Percentiles rank a stretch among this genome's conserved stretches.
Evolutionary conservation across 1,284 basidiomycete genomes (phyloP).

Genomic region (Ceratorhiza oryzae-sativae): DNA sequence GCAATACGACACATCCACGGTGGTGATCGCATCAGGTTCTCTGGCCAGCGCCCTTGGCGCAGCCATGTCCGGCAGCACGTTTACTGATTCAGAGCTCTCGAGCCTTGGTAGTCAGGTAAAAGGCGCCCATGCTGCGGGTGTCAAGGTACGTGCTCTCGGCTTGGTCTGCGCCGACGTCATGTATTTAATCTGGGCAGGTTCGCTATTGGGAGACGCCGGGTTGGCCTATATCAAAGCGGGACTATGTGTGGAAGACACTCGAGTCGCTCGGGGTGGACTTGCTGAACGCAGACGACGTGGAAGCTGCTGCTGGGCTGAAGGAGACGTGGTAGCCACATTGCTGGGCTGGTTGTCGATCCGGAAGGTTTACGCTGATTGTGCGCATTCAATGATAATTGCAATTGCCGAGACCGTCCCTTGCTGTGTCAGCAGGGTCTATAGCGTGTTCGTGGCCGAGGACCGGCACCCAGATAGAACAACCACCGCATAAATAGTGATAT

Average conservation of each 20-base stretch:
- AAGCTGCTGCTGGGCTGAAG: conserved; percentile 27
- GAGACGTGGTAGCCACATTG: conserved; percentile 35
- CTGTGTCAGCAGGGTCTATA: conserved; percentile 15
- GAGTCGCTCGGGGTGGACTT: conserved; percentile 24
- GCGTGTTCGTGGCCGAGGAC: not conserved
- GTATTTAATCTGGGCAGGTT: conserved; percentile 7
- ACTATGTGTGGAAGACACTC: conserved; percentile 35
- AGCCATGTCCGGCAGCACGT: conserved; percentile 26
- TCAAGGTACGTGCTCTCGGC: conserved; percentile 18
- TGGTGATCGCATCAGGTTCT: conserved; percentile 33
- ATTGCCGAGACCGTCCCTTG: not conserved
- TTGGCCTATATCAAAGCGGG: conserved; percentile 22
- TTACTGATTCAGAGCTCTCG: conserved; percentile 14
- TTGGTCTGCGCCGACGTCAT: no score
- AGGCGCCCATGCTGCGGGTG: conserved; percentile 27
- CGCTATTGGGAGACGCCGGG: conserved; percentile 36
- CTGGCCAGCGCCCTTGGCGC: conserved; percentile 23
- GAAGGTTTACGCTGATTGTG: no score
- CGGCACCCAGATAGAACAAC: conserved; percentile 1
- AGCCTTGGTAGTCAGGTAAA: conserved; percentile 16
- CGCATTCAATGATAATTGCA: not conserved
- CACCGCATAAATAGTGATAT: conserved; percentile 3
- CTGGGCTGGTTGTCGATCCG: no score
- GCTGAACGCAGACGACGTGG: conserved; percentile 28
- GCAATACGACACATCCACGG: conserved; percentile 21